A percentile compares a stretch with the other conserved stretches of the same genome.
These are phyloP conservation scores for Apiospora kogelbergensis DNA, from an alignment of 2,329 filamentous ascomycete species.

Conservation along the genomic window DNA sequence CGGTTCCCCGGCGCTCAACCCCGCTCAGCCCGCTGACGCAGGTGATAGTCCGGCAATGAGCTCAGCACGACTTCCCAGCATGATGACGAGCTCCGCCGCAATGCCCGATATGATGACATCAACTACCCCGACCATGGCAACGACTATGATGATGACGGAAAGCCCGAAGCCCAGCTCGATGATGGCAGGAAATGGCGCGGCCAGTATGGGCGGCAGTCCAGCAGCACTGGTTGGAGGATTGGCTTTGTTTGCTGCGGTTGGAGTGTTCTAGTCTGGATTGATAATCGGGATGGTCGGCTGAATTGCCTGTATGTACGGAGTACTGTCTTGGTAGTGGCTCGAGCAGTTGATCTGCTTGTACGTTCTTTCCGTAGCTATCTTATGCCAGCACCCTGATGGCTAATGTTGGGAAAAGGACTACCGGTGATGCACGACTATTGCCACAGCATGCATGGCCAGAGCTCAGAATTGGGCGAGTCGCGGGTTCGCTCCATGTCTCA, in stretches of 20 bases:
- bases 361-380: neutral
- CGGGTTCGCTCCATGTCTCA: too few relatives aligned
- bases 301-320: neutral
- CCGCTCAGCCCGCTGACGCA: neutral
- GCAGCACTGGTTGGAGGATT: neutral
- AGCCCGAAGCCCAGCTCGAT: neutral
- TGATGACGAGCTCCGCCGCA: neutral
- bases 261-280: neutral
- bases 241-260: neutral
- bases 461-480: too few relatives aligned
- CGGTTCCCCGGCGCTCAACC: neutral
- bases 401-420: too few relatives aligned
- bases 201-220: neutral
- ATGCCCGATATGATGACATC: neutral
- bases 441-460: too few relatives aligned
- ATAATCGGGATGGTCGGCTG: too few relatives aligned
- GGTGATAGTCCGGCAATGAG: neutral
- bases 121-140: neutral
- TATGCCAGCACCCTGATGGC: neutral
- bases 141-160: neutral
- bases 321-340: neutral
- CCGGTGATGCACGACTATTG: too few relatives aligned
- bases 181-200: neutral
- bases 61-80: neutral
- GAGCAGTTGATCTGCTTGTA: constrained; percentile 1